These are phyloP conservation scores for Komagataella phaffii DNA, from an alignment of 805 yeast genomes.

Conservation along the genomic window DNA sequence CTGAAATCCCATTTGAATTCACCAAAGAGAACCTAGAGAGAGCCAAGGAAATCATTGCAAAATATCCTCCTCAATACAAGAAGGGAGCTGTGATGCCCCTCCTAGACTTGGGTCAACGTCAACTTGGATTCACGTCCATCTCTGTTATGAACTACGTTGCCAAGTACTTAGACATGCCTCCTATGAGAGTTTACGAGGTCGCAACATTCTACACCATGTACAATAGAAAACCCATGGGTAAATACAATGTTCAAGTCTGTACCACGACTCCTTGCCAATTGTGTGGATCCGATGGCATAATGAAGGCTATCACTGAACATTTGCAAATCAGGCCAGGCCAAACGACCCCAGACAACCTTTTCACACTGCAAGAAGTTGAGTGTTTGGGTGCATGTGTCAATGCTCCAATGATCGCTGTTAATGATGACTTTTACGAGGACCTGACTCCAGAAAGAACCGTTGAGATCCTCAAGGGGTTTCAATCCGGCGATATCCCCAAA, in stretches of 20 bases:
- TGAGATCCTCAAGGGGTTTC: constrained; percentile 46
- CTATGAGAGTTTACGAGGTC: constrained; percentile 88
- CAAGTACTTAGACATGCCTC: constrained; percentile 73
- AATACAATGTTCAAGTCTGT: constrained; percentile 72
- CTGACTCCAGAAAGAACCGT: constrained; percentile 55
- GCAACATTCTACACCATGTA: constrained; percentile 90
- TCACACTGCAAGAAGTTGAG: constrained; percentile 80
- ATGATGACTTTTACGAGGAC: constrained; percentile 77
- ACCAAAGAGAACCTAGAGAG: constrained; percentile 45
- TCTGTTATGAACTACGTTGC: constrained; percentile 88
- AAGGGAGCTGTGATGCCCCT: constrained; percentile 85
- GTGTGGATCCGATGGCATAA: constrained; percentile 70
- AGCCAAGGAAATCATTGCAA: constrained; percentile 63
- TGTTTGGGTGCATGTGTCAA: constrained; percentile 89
- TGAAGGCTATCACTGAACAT: constrained; percentile 50
- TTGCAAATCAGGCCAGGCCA: constrained; percentile 63
- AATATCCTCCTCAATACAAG: constrained; percentile 78
- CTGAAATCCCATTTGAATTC: constrained; percentile 60
- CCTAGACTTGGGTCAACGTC: constrained; percentile 79
- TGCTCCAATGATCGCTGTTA: constrained; percentile 79
- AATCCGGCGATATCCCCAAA: constrained; percentile 43
- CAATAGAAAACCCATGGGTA: constrained; percentile 77
- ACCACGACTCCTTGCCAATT: constrained; percentile 86
- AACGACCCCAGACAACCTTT: constrained; percentile 60
- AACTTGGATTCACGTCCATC: constrained; percentile 73